Conservation (phyloP, 2,329 filamentous ascomycete species). For the Colletotrichum liaoningense region DNA sequence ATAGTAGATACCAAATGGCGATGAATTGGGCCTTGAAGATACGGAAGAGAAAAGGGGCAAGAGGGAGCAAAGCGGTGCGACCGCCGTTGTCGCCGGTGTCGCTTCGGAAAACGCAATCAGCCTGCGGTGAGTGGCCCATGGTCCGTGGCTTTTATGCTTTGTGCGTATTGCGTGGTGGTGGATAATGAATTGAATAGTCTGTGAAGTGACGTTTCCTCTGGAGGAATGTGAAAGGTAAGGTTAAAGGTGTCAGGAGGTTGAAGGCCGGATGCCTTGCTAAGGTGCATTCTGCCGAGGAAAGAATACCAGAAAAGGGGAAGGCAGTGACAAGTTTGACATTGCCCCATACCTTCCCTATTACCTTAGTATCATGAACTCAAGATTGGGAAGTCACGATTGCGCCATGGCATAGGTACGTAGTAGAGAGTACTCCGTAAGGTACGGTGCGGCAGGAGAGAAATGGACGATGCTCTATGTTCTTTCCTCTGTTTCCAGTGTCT, state of each 20-base stretch:
- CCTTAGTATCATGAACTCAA: not conserved
- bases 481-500: no score
- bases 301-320: no score
- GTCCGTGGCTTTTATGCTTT: not conserved
- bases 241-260: no score
- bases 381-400: conserved; percentile 9
- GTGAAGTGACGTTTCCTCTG: not conserved
- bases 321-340: no score
- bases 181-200: not conserved
- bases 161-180: not conserved
- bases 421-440: no score
- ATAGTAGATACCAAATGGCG: not conserved
- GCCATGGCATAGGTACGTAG: not conserved
- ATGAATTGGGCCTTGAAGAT: not conserved
- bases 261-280: no score
- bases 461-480: no score
- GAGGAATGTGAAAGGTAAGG: no score
- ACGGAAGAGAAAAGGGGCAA: conserved; percentile 15
- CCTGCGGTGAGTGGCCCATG: not conserved
- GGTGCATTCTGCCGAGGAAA: no score
- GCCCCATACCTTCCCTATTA: no score
- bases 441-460: no score
- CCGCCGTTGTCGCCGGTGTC: not conserved
- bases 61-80: not conserved
- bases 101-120: not conserved